Conservation (phyloP, 163 green algal species). For the Coccomyxa subellipsoidea region DNA sequence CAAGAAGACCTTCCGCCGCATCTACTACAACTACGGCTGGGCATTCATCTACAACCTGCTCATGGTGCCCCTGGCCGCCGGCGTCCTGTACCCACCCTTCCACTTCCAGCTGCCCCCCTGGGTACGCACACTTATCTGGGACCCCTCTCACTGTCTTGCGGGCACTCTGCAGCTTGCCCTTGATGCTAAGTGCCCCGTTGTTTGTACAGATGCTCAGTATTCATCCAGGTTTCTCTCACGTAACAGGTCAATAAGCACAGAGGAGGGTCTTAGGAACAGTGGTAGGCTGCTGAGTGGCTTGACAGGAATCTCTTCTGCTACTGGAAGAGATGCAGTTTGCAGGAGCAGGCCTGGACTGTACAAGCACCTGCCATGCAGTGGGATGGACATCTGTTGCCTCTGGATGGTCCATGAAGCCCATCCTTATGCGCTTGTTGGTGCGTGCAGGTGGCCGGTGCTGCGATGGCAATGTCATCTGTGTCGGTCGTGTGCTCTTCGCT, state of each 20-base stretch:
- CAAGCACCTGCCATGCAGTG: not conserved
- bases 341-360: too few relatives aligned
- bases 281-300: too few relatives aligned
- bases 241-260: too few relatives aligned
- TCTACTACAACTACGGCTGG: conserved; percentile 83
- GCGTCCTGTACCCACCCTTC: conserved; percentile 58
- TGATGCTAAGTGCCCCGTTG: too few relatives aligned
- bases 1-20: conserved; percentile 68
- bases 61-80: conserved; percentile 76
- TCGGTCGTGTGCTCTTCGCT: conserved; percentile 81
- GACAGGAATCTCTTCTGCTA: too few relatives aligned
- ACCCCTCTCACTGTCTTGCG: too few relatives aligned
- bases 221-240: too few relatives aligned
- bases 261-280: too few relatives aligned
- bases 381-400: not conserved
- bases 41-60: conserved; percentile 82
- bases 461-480: conserved; percentile 84
- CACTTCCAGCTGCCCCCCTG: conserved; percentile 45
- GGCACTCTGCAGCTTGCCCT: too few relatives aligned
- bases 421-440: not conserved
- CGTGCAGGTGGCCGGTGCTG: conserved; percentile 49
- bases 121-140: not conserved
- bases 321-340: too few relatives aligned
- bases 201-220: too few relatives aligned
- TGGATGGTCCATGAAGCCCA: not conserved